Evolutionary conservation across 2,329 filamentous ascomycete species (phyloP).

Genomic region (Cordyceps fumosorosea): DNA sequence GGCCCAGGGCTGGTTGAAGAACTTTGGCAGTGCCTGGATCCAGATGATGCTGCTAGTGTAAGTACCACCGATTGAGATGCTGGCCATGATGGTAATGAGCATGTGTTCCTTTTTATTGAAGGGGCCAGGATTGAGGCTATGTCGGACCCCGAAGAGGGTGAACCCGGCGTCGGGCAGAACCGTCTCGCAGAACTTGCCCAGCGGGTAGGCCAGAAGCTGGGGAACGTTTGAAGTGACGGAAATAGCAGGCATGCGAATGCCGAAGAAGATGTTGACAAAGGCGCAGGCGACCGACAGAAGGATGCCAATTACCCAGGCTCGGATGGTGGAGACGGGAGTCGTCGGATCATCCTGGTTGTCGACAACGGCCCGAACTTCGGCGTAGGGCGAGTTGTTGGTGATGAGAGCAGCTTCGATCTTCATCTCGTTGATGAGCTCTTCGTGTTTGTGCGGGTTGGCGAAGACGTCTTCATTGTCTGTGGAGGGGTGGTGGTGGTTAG

Average conservation of each 20-base stretch:
- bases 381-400: conserved; percentile 30
- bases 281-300: conserved; percentile 27
- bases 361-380: conserved; percentile 40
- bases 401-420: conserved; percentile 27
- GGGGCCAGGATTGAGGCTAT: conserved; percentile 40
- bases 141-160: conserved; percentile 28
- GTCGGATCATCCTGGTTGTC: conserved; percentile 34
- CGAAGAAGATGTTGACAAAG: conserved; percentile 32
- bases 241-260: conserved; percentile 35
- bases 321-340: conserved; percentile 35
- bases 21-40: conserved; percentile 25
- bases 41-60: conserved; percentile 41
- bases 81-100: conserved; percentile 50
- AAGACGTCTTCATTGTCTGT: conserved; percentile 15
- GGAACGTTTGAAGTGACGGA: conserved; percentile 33
- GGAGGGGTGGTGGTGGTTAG: background rate
- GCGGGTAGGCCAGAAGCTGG: conserved; percentile 33
- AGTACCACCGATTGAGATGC: conserved; percentile 38
- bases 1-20: conserved; percentile 11
- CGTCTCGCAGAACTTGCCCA: conserved; percentile 29
- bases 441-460: conserved; percentile 21
- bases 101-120: conserved; percentile 51
- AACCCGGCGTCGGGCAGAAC: conserved; percentile 29
- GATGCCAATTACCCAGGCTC: conserved; percentile 33
- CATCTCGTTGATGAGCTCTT: conserved; percentile 24